A percentile compares a stretch with the other conserved stretches of the same genome.
These are phyloP conservation scores for Rhexocercosporidium sp. DNA, from an alignment of 2,329 filamentous ascomycete genomes.

Conservation along the genomic window DNA sequence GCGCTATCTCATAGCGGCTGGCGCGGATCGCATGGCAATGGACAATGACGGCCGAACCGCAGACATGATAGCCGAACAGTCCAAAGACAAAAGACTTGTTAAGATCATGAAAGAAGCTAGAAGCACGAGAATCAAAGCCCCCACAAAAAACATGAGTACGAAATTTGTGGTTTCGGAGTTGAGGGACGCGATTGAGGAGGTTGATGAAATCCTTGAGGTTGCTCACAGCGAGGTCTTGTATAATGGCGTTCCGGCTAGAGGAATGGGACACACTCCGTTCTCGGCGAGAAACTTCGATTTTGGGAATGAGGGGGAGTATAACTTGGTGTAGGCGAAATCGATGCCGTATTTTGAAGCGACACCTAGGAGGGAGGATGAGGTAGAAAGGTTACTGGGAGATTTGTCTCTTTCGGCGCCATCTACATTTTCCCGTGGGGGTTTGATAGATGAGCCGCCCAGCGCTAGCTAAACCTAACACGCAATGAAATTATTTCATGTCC, in stretches of 20 bases:
- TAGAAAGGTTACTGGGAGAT: neutral
- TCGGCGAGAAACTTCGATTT: neutral
- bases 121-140: neutral
- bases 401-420: neutral
- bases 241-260: neutral
- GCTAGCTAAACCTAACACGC: neutral
- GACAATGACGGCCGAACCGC: constrained; percentile 27
- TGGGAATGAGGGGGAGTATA: neutral
- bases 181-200: neutral
- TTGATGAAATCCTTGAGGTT: neutral
- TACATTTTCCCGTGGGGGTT: neutral
- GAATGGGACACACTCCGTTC: neutral
- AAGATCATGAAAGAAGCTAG: neutral
- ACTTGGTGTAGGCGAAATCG: neutral
- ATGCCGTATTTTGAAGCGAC: neutral
- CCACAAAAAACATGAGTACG: neutral
- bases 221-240: neutral
- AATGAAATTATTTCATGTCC: too few species aligned
- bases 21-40: constrained; percentile 26
- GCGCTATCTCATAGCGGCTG: constrained; percentile 14
- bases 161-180: neutral
- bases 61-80: constrained; percentile 22
- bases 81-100: neutral
- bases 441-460: neutral
- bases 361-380: neutral